Evolutionary conservation across 2,329 filamentous ascomycete species (phyloP), one percentile per base, ranked within the genome.

Genomic region (Drechslerella coelobrocha): DNA sequence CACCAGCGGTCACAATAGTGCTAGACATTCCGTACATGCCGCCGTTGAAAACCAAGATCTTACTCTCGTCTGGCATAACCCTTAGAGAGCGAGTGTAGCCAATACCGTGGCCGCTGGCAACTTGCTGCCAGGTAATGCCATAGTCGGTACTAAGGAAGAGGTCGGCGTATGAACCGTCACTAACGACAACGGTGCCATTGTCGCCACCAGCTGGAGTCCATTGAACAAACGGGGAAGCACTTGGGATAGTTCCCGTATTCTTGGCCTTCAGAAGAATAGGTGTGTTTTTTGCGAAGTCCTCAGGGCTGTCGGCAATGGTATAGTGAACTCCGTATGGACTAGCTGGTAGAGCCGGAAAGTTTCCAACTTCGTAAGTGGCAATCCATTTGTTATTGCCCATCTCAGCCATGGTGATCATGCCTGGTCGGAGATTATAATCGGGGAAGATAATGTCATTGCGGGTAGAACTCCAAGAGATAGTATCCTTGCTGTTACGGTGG

Each of bases 291-390:
- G 76, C 73, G 73, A 82, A 81, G 45, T 77, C 74, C 45, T 77
- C 75, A 5, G 81, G 81, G 45, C 77, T 76, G 53, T 77, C 75
- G 19, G 80, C 77, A 59, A 83, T 75, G n/a, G 79, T 78, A 77
- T 82, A 83, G 77, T 81, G 79, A 17, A 82, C 79, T 14, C 80
- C 79, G 77, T 81, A 82, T 72, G 78, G 76, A 73, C 77, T 77
- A 14, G 72, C 75, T 45, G 76, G 69, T 1, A 41, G 52, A 41
- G 52, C 73, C 76, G 79, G 79, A 48, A 81, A 75, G 74, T 83
- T 83, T 52, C 84, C 84, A 73, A 84, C 85, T 76, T 89, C 87
- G 77, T 89, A 88, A 3, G 83, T 82, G 79, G 86, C 84, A 75
- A 90, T 84, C 78, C 83, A 89, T 75, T 85, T 79, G 73, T 84